A percentile compares a stretch with the other conserved stretches of the same genome.
Conservation (phyloP, 2,329 filamentous ascomycete species). For the Exutisphaerella laricina region DNA sequence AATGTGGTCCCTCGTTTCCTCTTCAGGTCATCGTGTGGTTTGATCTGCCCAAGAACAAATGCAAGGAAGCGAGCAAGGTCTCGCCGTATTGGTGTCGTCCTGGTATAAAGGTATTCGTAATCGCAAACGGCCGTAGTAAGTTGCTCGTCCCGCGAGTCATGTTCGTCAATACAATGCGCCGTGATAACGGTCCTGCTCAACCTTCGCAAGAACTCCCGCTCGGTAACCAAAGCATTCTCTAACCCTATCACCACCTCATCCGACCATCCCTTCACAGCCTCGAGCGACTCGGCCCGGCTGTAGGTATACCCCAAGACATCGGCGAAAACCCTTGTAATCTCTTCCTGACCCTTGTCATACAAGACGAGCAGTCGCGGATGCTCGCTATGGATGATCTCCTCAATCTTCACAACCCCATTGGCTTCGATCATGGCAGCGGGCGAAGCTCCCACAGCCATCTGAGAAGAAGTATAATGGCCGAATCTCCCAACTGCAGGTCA, state of each 20-base stretch:
- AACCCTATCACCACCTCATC: constrained; percentile 65
- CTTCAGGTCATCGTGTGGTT: constrained; percentile 70
- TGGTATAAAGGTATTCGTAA: constrained; percentile 81
- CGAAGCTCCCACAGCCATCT: constrained; percentile 14
- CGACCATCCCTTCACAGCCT: constrained; percentile 50
- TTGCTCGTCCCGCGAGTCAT: constrained; percentile 51
- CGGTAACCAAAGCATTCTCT: constrained; percentile 51
- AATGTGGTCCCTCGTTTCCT: constrained; percentile 75
- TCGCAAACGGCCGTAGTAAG: constrained; percentile 66
- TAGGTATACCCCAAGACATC: constrained; percentile 73
- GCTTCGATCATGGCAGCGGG: constrained; percentile 21
- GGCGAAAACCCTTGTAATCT: constrained; percentile 68
- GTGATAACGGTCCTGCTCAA: constrained; percentile 64
- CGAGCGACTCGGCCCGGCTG: constrained; percentile 53
- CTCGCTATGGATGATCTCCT: constrained; percentile 31
- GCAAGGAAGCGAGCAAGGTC: constrained; percentile 75
- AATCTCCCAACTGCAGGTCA: constrained; percentile 23
- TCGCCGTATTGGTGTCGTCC: constrained; percentile 63
- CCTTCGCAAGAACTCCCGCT: constrained; percentile 53
- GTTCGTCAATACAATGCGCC: constrained; percentile 67
- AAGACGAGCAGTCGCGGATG: constrained; percentile 50
- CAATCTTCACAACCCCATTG: constrained; percentile 29
- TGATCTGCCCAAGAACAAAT: constrained; percentile 72
- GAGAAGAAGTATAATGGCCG: constrained; percentile 7
- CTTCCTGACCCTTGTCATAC: constrained; percentile 65